phyloP scores from a whole-genome alignment of 1,284 basidiomycete genomes.

The Paramarasmius palmivorus region DNA sequence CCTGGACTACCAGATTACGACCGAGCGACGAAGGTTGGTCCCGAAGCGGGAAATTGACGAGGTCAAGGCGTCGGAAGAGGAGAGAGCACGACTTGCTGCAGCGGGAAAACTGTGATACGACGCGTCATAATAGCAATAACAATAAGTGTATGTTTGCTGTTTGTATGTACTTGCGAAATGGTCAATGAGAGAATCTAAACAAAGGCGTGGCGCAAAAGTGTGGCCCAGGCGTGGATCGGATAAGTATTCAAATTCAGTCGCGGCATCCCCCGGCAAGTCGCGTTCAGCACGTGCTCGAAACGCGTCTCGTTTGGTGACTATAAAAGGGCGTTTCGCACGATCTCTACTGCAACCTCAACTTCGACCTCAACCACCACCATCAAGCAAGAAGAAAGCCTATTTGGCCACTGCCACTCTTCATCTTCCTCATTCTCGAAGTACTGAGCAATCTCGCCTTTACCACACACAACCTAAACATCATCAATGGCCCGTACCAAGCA shows the following conservation, averaged over 20 bases:
- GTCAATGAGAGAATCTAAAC: no score
- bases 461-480: constrained; percentile 15
- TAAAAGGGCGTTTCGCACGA: neutral
- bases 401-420: neutral
- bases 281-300: neutral
- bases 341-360: constrained; percentile 9
- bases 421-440: no score
- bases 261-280: no score
- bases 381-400: neutral
- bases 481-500: constrained; percentile 57
- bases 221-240: no score
- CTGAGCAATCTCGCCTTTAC: constrained; percentile 24
- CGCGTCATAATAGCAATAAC: no score
- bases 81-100: constrained; percentile 26
- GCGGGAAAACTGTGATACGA: neutral
- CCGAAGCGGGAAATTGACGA: constrained; percentile 39
- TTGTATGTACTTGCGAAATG: no score
- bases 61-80: constrained; percentile 39
- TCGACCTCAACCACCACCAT: constrained; percentile 23
- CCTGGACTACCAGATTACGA: constrained; percentile 41
- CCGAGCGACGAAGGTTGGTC: constrained; percentile 38
- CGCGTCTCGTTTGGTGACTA: neutral
- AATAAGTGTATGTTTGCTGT: no score
- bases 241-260: no score
- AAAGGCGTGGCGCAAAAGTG: no score